Base-by-base conservation (phyloP, 78 protist species). In the Chrysochromulina parva region DNA sequence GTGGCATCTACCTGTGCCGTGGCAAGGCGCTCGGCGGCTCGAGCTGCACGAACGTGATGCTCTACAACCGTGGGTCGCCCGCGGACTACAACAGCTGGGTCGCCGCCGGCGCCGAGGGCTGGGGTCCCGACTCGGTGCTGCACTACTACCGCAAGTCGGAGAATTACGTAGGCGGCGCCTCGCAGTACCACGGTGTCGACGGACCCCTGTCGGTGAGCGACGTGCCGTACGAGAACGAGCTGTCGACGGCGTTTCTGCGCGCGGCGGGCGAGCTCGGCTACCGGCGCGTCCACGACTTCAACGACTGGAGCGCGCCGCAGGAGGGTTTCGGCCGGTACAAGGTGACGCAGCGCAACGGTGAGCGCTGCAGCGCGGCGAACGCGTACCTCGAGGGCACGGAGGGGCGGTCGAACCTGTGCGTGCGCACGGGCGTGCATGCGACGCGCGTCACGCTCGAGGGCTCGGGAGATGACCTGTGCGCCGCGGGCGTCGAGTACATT, bases 11-110 rank as follows among this genome's bases (percentile, higher is more conserved):
- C 53, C 66, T 69, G 14, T 71, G 85, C 53, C 91, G 91, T 16
- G 91, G 85, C 81, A 89, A 89, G 82, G 4, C 13, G 60, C 82
- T 89, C 22, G 91, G 91, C 11, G 91, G 91, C 55, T 89, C 85
- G 9, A 4, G 53, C 17, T 19, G 47, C 54, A 9, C 81, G 7
- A 89, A 71, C 81, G 71, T 89, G 14, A 54, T 71, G 66, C 74
- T 89, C 48, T 89, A 71, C 57, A 60, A 89, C 52, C 91, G 91
- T 13, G 91, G 91, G n/a, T 26, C 38, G 28, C 50, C 85, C 38
- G 85, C 65, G 16, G 91, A 89, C 91, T 73, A 89, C 50, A 74
- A 89, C n/a, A 17, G 19, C 10, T 89, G 91, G 91, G 71, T 24
- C 48, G 86, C 5, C 10, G 82, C 50, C 14, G 62, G 60, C 50